These are phyloP conservation scores for Inonotus obliquus DNA, from an alignment of 1,284 basidiomycete genomes.

Conservation along the genomic window DNA sequence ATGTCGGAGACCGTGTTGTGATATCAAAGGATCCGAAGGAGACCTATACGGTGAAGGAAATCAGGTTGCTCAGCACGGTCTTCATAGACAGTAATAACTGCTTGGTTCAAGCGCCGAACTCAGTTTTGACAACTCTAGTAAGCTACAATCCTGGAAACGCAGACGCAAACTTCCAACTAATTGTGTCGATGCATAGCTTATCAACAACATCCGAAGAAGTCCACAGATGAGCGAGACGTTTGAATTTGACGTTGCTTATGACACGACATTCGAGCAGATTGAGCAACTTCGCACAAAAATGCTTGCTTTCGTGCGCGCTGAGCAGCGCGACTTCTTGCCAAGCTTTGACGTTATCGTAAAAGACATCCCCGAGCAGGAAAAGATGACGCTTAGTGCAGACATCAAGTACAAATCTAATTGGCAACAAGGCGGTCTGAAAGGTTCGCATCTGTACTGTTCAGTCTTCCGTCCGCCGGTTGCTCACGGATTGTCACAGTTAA, in stretches of 20 bases:
- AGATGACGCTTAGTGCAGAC: slow-evolving; percentile 74
- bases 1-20: slow-evolving; percentile 80
- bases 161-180: neutral
- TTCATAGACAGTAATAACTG: slow-evolving; percentile 61
- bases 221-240: slow-evolving; percentile 77
- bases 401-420: slow-evolving; percentile 92
- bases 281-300: slow-evolving; percentile 77
- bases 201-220: slow-evolving; percentile 69
- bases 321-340: slow-evolving; percentile 70
- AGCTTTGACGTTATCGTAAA: slow-evolving; percentile 67
- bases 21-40: slow-evolving; percentile 41
- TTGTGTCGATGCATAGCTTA: slow-evolving; percentile 41
- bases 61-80: slow-evolving; percentile 76
- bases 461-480: neutral
- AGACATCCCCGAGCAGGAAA: slow-evolving; percentile 81
- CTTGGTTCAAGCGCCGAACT: slow-evolving; percentile 66
- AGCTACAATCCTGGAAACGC: slow-evolving; percentile 22
- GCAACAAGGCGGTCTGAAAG: slow-evolving; percentile 77
- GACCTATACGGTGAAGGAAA: slow-evolving; percentile 82
- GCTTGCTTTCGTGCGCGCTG: slow-evolving; percentile 71
- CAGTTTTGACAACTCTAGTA: slow-evolving; percentile 62
- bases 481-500: slow-evolving; percentile 41
- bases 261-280: slow-evolving; percentile 80
- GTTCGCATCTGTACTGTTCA: slow-evolving; percentile 29
- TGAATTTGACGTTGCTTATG: slow-evolving; percentile 77